phyloP scores from a whole-genome alignment of 129 eudicot species.

The Tagetes patula region DNA sequence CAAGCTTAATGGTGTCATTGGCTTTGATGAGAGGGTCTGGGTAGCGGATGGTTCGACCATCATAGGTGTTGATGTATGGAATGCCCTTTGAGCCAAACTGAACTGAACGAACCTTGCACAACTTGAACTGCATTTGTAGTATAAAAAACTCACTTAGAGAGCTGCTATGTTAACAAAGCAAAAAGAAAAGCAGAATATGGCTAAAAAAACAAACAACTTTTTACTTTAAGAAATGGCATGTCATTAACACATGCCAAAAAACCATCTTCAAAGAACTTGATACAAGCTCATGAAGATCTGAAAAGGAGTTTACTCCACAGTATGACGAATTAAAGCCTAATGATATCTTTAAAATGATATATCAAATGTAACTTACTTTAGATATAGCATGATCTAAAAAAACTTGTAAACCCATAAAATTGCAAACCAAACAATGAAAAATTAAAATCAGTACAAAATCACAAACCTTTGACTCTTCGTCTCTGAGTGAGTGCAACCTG shows the following conservation, averaged over 20 bases:
- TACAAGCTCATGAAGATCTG: no score
- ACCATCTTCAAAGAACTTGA: background rate
- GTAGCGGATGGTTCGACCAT: slow-evolving; percentile 61
- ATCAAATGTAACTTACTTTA: background rate
- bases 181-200: background rate
- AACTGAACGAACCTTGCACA: slow-evolving; percentile 64
- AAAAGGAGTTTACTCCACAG: background rate
- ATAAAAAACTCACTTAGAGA: background rate
- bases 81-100: slow-evolving; percentile 65
- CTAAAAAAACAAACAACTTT: background rate
- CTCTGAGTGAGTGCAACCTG: slow-evolving; percentile 56
- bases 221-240: background rate
- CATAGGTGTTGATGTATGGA: slow-evolving; percentile 64
- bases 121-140: slow-evolving; percentile 39
- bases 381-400: background rate
- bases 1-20: slow-evolving; percentile 65
- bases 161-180: background rate
- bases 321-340: background rate
- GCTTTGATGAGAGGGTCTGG: slow-evolving; percentile 71
- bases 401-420: background rate
- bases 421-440: background rate
- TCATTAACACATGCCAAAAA: no score
- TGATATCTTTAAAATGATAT: background rate
- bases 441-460: background rate
- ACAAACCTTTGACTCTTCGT: slow-evolving; percentile 63